Conservation (phyloP, 2,329 filamentous ascomycete species). For the Nemania abortiva region DNA sequence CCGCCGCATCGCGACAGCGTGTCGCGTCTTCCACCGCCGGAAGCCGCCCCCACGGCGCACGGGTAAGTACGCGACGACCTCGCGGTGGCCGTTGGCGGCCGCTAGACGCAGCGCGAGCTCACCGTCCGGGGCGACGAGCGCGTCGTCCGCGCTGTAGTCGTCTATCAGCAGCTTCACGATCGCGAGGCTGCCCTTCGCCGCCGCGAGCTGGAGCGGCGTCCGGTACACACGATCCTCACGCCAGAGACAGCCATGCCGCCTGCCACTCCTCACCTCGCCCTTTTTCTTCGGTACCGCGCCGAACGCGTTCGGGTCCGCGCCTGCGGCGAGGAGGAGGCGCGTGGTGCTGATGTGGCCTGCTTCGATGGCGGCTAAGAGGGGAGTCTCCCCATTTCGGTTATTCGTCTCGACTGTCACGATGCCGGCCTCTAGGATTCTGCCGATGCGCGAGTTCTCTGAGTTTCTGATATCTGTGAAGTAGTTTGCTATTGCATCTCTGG, state of each 20-base stretch:
- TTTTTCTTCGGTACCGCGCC: too few relatives aligned
- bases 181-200: background rate
- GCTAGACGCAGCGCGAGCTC: constrained; percentile 23
- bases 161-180: constrained; percentile 19
- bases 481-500: too few relatives aligned
- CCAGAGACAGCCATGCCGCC: background rate
- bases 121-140: constrained; percentile 10
- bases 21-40: background rate
- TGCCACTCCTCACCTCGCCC: too few relatives aligned
- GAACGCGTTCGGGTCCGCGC: constrained; percentile 13
- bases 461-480: too few relatives aligned
- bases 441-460: too few relatives aligned
- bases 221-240: background rate
- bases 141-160: constrained; percentile 12
- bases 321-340: constrained; percentile 6
- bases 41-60: constrained; percentile 16
- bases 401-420: too few relatives aligned
- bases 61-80: constrained; percentile 17
- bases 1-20: background rate
- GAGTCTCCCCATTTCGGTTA: background rate
- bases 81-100: background rate
- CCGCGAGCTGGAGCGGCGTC: constrained; percentile 20
- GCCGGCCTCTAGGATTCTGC: too few relatives aligned
- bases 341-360: background rate
- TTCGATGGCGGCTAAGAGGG: constrained; percentile 1